A percentile compares a stretch with the other conserved stretches of the same genome.
These are phyloP conservation scores for Gymnopilus dilepis DNA, from an alignment of 768 basidiomycete species.

Conservation along the genomic window DNA sequence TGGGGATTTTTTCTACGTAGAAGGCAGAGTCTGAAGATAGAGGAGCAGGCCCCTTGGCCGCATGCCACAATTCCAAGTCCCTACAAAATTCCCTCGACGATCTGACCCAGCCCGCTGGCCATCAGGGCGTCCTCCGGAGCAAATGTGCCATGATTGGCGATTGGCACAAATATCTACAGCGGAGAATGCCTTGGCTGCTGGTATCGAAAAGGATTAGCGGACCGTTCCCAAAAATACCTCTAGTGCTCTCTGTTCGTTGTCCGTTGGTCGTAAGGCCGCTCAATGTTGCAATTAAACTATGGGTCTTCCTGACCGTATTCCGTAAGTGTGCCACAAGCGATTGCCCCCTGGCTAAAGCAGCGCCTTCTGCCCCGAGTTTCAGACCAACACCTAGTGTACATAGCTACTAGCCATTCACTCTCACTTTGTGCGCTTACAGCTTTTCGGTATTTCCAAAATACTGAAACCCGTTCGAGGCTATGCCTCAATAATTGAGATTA, in stretches of 20 bases:
- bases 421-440: neutral
- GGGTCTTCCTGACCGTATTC: neutral
- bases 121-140: neutral
- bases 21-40: neutral
- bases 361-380: neutral
- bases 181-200: neutral
- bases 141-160: neutral
- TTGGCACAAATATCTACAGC: neutral
- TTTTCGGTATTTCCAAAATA: neutral
- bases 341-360: neutral
- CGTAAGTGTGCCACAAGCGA: neutral
- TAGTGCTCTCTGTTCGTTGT: neutral
- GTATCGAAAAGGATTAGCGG: neutral
- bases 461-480: slow-evolving; percentile 1
- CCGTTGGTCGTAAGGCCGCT: neutral
- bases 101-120: neutral
- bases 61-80: neutral
- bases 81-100: neutral
- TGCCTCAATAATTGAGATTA: neutral
- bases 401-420: no score
- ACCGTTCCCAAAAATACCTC: neutral
- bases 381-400: neutral
- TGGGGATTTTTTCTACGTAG: neutral
- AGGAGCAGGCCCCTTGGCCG: neutral
- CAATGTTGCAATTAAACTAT: neutral